These are phyloP conservation scores for Emmonsia crescens DNA, from an alignment of 2,329 filamentous ascomycete genomes.

Conservation along the genomic window DNA sequence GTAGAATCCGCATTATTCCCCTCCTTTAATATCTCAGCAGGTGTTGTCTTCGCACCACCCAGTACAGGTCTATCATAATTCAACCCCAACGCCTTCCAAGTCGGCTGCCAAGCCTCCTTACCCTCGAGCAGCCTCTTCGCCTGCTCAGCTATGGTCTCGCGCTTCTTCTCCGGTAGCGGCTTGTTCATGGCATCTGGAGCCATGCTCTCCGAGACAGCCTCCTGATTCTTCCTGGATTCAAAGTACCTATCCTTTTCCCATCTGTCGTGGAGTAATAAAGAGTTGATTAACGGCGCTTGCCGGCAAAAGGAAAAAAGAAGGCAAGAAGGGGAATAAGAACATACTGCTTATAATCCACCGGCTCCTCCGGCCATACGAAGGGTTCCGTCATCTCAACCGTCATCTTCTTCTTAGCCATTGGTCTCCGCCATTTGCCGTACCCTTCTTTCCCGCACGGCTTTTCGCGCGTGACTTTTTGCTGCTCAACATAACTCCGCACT, in stretches of 20 bases:
- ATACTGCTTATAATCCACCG: constrained; percentile 49
- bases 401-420: constrained; percentile 77
- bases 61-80: constrained; percentile 24
- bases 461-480: constrained; percentile 48
- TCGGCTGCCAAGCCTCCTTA: constrained; percentile 49
- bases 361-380: constrained; percentile 74
- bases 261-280: constrained; percentile 22
- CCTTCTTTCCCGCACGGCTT: constrained; percentile 26
- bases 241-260: constrained; percentile 54
- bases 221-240: constrained; percentile 40
- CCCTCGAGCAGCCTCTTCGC: constrained; percentile 53
- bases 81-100: constrained; percentile 35
- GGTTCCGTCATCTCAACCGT: constrained; percentile 78
- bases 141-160: constrained; percentile 44
- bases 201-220: constrained; percentile 29
- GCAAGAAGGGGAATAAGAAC: constrained; percentile 19
- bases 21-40: background rate
- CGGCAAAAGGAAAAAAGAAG: background rate
- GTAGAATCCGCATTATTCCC: background rate
- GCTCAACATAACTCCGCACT: constrained; percentile 71
- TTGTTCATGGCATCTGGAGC: constrained; percentile 29
- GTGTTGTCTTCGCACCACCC: background rate
- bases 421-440: constrained; percentile 55
- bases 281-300: background rate
- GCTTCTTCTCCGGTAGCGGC: constrained; percentile 28